Percentiles rank a stretch among this genome's conserved stretches.
Conservation (phyloP, 352 stramenopile species). For the Phytophthora podocarpi region DNA sequence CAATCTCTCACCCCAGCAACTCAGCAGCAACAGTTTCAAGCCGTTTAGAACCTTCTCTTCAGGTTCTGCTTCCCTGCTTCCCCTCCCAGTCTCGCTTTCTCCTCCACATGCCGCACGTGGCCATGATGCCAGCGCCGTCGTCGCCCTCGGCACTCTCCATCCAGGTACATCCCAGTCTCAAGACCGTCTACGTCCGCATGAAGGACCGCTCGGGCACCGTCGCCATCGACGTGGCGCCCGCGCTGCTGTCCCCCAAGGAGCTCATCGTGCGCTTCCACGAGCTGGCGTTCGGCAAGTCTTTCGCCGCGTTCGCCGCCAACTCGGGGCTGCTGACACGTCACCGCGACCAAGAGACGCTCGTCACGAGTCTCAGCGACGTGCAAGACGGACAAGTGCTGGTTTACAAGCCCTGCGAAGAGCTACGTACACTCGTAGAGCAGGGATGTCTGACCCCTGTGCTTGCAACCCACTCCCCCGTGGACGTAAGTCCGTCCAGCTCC, state of each 20-base stretch:
- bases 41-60: background rate
- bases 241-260: slow-evolving; percentile 40
- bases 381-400: slow-evolving; percentile 65
- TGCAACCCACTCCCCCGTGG: slow-evolving; percentile 11
- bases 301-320: slow-evolving; percentile 59
- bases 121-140: slow-evolving; percentile 27
- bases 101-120: slow-evolving; percentile 51
- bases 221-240: slow-evolving; percentile 53
- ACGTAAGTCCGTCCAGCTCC: slow-evolving; percentile 45
- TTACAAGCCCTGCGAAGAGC: slow-evolving; percentile 77
- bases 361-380: slow-evolving; percentile 52
- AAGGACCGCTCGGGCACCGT: slow-evolving; percentile 68
- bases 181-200: slow-evolving; percentile 76
- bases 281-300: slow-evolving; percentile 72
- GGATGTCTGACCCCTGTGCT: slow-evolving; percentile 73
- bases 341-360: slow-evolving; percentile 47
- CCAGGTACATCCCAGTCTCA: slow-evolving; percentile 45
- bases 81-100: background rate
- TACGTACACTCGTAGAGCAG: slow-evolving; percentile 70
- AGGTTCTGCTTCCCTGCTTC: no score
- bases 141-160: slow-evolving; percentile 42
- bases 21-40: slow-evolving; percentile 2
- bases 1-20: no score
- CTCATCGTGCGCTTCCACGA: slow-evolving; percentile 77
- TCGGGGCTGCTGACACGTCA: slow-evolving; percentile 53